phyloP scores from a whole-genome alignment of 2,329 filamentous ascomycete species.

The Fusarium pseudocircinatum region DNA sequence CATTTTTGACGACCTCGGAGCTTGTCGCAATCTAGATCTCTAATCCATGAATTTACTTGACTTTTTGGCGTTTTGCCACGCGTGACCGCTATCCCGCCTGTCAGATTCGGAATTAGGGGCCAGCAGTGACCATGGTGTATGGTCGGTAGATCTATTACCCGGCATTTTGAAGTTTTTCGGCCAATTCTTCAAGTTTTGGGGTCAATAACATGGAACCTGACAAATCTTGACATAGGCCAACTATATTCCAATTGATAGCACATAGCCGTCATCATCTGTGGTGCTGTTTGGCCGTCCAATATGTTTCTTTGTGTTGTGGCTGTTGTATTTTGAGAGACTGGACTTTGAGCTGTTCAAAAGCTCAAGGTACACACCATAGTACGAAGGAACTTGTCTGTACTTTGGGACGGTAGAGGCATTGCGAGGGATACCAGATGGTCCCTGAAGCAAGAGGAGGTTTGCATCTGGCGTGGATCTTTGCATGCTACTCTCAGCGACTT shows the following conservation, averaged over 20 bases:
- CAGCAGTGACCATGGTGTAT: background rate
- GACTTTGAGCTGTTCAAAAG: background rate
- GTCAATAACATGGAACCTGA: background rate
- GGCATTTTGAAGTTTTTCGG: background rate
- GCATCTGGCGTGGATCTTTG: background rate
- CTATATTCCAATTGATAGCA: background rate
- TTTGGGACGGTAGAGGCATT: background rate
- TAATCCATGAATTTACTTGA: constrained; percentile 39
- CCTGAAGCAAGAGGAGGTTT: background rate
- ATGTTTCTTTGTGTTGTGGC: background rate
- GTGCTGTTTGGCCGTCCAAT: background rate
- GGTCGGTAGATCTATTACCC: constrained; percentile 31
- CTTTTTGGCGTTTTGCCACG: constrained; percentile 51
- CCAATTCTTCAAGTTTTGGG: too few relatives aligned
- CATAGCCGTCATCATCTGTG: background rate
- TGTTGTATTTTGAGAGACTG: background rate
- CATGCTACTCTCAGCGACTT: background rate
- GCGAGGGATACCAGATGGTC: background rate
- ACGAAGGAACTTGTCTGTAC: background rate
- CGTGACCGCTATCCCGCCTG: constrained; percentile 45
- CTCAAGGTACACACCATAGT: background rate
- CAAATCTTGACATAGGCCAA: background rate
- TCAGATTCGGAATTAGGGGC: constrained; percentile 24
- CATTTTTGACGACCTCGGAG: constrained; percentile 49
- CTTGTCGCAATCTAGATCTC: constrained; percentile 32